phyloP scores from a whole-genome alignment of 352 stramenopile species.

The Sclerospora graminicola region DNA sequence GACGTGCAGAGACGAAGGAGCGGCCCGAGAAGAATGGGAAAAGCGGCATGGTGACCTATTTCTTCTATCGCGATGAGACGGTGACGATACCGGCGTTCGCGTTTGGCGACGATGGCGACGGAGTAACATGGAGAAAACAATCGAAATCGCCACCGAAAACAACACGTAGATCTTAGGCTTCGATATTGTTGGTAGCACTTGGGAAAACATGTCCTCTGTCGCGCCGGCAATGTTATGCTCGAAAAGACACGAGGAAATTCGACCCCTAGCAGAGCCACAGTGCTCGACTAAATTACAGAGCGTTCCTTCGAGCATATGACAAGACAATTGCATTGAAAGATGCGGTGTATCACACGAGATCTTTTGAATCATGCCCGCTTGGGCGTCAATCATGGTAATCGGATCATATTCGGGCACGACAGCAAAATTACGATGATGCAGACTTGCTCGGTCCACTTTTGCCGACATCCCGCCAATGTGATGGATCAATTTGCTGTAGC shows the following conservation, averaged over 20 bases:
- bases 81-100: slow-evolving; percentile 19
- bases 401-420: slow-evolving; percentile 86
- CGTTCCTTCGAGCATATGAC: slow-evolving; percentile 87
- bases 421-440: slow-evolving; percentile 80
- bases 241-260: slow-evolving; percentile 63
- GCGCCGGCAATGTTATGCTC: slow-evolving; percentile 68
- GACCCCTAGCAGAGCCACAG: slow-evolving; percentile 44
- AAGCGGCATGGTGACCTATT: slow-evolving; percentile 11
- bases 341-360: slow-evolving; percentile 84
- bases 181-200: slow-evolving; percentile 25
- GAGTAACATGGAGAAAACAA: slow-evolving; percentile 53
- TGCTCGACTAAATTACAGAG: slow-evolving; percentile 79
- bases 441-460: slow-evolving; percentile 57
- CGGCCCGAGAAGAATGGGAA: slow-evolving; percentile 7
- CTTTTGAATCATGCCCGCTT: slow-evolving; percentile 84
- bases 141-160: slow-evolving; percentile 34
- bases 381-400: slow-evolving; percentile 81
- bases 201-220: slow-evolving; percentile 49
- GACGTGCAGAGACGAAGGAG: slow-evolving; percentile 16
- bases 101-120: slow-evolving; percentile 7
- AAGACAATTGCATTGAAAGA: slow-evolving; percentile 84
- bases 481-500: slow-evolving; percentile 83
- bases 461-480: slow-evolving; percentile 61
- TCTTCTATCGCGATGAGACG: slow-evolving; percentile 12
- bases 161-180: slow-evolving; percentile 52